phyloP scores from a whole-genome alignment of 768 basidiomycete genomes.

The Epithele typhae region DNA sequence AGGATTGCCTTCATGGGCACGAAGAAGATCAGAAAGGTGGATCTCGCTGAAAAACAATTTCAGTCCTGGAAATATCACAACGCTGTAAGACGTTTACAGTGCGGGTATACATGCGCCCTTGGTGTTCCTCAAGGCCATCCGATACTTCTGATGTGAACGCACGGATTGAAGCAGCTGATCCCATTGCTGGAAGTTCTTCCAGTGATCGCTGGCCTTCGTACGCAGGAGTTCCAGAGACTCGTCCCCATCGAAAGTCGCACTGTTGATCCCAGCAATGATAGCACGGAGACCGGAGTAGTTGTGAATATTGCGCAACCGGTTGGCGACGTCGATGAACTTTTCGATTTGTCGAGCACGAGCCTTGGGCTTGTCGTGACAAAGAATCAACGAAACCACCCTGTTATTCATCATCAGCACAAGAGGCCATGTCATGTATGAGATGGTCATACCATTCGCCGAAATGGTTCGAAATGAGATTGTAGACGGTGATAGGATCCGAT shows the following conservation, averaged over 20 bases:
- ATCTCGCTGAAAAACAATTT: constrained; percentile 58
- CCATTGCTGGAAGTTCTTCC: constrained; percentile 78
- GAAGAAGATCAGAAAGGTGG: constrained; percentile 85
- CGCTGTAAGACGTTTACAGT: constrained; percentile 38
- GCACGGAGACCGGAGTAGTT: constrained; percentile 94
- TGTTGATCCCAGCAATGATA: constrained; percentile 90
- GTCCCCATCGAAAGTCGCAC: constrained; percentile 72
- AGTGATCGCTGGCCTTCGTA: constrained; percentile 56
- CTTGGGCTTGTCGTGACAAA: constrained; percentile 79
- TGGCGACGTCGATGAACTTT: constrained; percentile 82
- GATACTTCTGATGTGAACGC: constrained; percentile 86
- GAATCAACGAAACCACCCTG: constrained; percentile 88
- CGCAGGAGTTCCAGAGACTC: constrained; percentile 75
- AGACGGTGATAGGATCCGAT: constrained; percentile 65
- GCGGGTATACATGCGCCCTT: constrained; percentile 87
- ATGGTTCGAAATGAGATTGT: constrained; percentile 77
- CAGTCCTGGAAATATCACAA: constrained; percentile 7
- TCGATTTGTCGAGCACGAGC: constrained; percentile 79
- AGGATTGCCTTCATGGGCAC: constrained; percentile 79
- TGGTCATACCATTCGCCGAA: constrained; percentile 70
- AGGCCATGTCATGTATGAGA: neutral
- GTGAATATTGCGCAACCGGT: constrained; percentile 73
- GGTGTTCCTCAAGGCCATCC: constrained; percentile 80
- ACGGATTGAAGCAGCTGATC: constrained; percentile 79
- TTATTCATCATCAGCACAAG: neutral